These are phyloP conservation scores for Penicillium chermesinum DNA, from an alignment of 495 filamentous ascomycete genomes.

Conservation along the genomic window DNA sequence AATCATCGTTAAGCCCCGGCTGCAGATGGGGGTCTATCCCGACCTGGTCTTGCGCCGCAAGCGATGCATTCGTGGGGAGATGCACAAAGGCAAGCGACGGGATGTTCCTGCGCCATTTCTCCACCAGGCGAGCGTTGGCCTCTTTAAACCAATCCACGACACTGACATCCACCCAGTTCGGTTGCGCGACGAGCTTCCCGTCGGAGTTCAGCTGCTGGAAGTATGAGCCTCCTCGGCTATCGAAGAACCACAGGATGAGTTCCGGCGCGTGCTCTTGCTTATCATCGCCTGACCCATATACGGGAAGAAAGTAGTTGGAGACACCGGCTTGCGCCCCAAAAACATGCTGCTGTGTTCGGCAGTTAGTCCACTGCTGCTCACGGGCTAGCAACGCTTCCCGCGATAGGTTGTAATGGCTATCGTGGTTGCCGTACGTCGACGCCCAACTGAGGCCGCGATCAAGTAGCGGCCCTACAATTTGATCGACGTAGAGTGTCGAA, in stretches of 20 bases:
- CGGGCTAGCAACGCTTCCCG: constrained; percentile 46
- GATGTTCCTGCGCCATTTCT: constrained; percentile 36
- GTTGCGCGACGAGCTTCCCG: constrained; percentile 29
- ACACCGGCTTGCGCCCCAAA: constrained; percentile 42
- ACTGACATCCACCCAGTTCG: constrained; percentile 31
- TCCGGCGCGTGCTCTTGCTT: constrained; percentile 24
- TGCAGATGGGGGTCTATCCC: constrained; percentile 35
- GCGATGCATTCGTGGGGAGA: constrained; percentile 56
- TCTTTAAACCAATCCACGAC: constrained; percentile 56
- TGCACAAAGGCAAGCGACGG: constrained; percentile 66
- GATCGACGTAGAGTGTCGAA: constrained; percentile 52
- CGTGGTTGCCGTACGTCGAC: constrained; percentile 68
- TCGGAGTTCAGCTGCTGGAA: constrained; percentile 38
- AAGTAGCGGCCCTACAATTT: constrained; percentile 55
- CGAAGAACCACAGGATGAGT: constrained; percentile 68
- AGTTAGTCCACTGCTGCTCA: constrained; percentile 47
- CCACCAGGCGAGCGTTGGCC: constrained; percentile 37
- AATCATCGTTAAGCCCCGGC: constrained; percentile 63
- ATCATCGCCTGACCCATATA: constrained; percentile 31
- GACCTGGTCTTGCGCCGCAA: constrained; percentile 39
- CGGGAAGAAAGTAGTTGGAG: constrained; percentile 60
- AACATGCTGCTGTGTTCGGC: constrained; percentile 46
- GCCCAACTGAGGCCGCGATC: constrained; percentile 54
- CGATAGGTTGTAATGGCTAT: constrained; percentile 56
- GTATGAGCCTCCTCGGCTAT: constrained; percentile 56